Base-by-base conservation (phyloP, 441 rosid species). In the Rhodomyrtus psidioides region DNA sequence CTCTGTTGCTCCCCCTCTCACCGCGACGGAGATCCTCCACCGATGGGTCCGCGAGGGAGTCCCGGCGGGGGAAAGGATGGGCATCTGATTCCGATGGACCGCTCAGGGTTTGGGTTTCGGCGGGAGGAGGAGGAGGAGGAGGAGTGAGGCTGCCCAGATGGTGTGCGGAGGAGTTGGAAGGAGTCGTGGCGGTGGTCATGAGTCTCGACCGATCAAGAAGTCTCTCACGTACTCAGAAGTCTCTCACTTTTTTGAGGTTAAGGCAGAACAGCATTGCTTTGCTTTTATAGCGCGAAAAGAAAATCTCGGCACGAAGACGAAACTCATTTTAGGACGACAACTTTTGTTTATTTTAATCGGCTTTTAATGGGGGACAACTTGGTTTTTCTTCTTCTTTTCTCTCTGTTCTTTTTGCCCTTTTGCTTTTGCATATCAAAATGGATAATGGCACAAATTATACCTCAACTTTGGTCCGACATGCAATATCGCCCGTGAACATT, bases 51-150 rank as follows among this genome's bases (percentile, higher is more conserved):
- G 49, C 1, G n/a, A 39, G 49, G 79, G 79, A 70, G 49, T 7
- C n/a, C 0, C 53, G 84, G 53, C 30, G 4, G 46, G 56, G 49
- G 93, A 89, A 21, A 90, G 87, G 51, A 54, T 70, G 87, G 55
- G 92, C 88, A 55, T 93, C 94, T 39, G 79, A 39, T 39, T 44
- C 79, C 42, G 79, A 39, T 70, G 79, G 79, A 46, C 12, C 23
- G 79, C 24, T 70, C 51, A 6, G 49, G n/a, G 4, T 5, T 3
- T 9, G 49, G 79, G 49, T 39, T 21, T 6, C n/a, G 7, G 49
- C n/a, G 7, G 49, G 23, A 93, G 88, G 79, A 95, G 93, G 81
- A 94, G 90, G 90, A 93, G 95, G 51, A 94, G 97, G 54, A 95
- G 97, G 84, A 96, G 93, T 86, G 81, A 86, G 81, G 79, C 14